Conservation (phyloP, 1,284 basidiomycete species). For the Vanrija pseudolonga region DNA sequence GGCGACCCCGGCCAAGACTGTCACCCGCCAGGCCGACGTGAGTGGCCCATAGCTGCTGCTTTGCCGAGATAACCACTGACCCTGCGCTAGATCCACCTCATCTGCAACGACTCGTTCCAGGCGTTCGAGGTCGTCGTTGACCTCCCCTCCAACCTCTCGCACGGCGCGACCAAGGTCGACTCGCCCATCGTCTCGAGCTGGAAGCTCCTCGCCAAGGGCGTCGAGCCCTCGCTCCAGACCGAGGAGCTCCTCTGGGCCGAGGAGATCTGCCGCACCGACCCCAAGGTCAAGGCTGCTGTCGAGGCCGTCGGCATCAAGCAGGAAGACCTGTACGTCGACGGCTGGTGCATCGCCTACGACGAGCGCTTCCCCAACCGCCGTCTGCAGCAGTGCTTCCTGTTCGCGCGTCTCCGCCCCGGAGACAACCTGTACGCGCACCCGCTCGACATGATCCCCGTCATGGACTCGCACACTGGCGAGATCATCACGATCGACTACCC, state of each 20-base stretch:
- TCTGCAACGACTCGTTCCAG: constrained; percentile 46
- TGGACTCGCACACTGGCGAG: constrained; percentile 43
- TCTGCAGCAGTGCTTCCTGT: constrained; percentile 51
- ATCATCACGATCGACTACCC: constrained; percentile 50
- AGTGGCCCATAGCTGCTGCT: constrained; percentile 11
- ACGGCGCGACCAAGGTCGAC: constrained; percentile 10
- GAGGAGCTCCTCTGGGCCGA: constrained; percentile 53
- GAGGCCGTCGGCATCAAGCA: constrained; percentile 49
- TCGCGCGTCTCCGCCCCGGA: constrained; percentile 44
- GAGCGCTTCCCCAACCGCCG: constrained; percentile 48
- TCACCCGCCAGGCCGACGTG: constrained; percentile 42
- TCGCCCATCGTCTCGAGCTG: constrained; percentile 34
- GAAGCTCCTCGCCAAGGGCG: constrained; percentile 43
- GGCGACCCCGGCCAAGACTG: constrained; percentile 10
- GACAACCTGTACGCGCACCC: constrained; percentile 52
- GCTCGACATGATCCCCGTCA: constrained; percentile 48
- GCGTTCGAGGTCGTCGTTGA: constrained; percentile 46
- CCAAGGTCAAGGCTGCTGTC: constrained; percentile 45
- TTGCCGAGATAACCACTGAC: neutral
- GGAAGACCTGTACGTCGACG: constrained; percentile 47
- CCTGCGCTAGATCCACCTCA: constrained; percentile 39
- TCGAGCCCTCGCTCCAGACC: constrained; percentile 51
- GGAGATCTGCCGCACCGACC: constrained; percentile 46
- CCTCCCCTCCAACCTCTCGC: constrained; percentile 42
- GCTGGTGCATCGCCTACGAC: constrained; percentile 53